Percentiles rank a stretch among this genome's conserved stretches.
Evolutionary conservation across 441 rosid genomes (phyloP).

Genomic region (Viola pubescens): DNA sequence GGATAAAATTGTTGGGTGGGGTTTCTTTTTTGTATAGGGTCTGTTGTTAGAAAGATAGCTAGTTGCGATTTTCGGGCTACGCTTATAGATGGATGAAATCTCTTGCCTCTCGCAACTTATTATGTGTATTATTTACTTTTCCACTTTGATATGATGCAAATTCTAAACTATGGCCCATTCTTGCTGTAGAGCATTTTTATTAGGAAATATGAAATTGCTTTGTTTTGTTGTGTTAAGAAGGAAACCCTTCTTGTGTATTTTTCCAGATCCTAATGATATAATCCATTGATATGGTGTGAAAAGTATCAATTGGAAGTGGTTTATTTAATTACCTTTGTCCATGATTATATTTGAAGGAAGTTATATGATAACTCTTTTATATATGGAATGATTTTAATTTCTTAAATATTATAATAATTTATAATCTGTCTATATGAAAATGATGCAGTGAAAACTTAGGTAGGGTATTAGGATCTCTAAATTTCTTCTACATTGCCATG

Average conservation of each 20-base stretch:
- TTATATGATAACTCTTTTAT: too few species aligned
- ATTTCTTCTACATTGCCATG: too few species aligned
- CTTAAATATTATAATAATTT: too few species aligned
- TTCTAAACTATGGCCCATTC: conserved; percentile 24
- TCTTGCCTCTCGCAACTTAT: conserved; percentile 14
- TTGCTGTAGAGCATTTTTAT: conserved; percentile 27
- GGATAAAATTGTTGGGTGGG: conserved; percentile 15
- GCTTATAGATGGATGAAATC: conserved; percentile 21
- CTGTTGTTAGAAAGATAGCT: conserved; percentile 24
- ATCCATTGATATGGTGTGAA: too few species aligned
- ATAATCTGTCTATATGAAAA: too few species aligned
- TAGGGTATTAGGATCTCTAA: too few species aligned
- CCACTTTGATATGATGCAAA: conserved; percentile 19
- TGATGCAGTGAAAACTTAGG: too few species aligned
- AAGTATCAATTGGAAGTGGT: too few species aligned
- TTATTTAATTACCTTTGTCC: too few species aligned
- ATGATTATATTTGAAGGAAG: too few species aligned
- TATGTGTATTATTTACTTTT: conserved; percentile 18
- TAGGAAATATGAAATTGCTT: conserved; percentile 5
- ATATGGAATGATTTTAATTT: too few species aligned
- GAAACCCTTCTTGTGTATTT: conserved; percentile 7
- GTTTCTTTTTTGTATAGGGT: conserved; percentile 34
- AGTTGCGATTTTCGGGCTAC: conserved; percentile 22
- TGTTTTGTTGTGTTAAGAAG: conserved; percentile 8
- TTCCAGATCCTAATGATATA: not conserved